Percentiles rank a stretch among this genome's conserved stretches.
These are phyloP conservation scores for Yarrowia sp. DNA, from an alignment of 805 yeast species.

Conservation along the genomic window DNA sequence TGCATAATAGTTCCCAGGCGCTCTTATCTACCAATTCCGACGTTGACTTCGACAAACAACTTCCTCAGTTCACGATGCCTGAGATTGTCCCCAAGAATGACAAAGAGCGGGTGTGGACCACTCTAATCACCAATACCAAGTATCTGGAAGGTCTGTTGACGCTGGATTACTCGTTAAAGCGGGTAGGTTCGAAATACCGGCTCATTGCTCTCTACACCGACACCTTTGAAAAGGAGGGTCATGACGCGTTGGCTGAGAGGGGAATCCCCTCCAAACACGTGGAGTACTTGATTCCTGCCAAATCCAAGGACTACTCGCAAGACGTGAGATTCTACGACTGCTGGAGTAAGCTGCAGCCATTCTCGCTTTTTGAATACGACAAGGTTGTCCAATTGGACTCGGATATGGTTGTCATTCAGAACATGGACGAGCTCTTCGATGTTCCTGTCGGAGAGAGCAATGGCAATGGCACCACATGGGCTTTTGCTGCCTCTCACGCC, in stretches of 20 bases:
- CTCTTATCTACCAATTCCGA: neutral
- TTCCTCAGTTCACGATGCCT: neutral
- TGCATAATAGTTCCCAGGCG: neutral
- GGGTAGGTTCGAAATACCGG: slow-evolving; percentile 47
- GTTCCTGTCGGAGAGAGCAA: slow-evolving; percentile 40
- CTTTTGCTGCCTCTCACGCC: slow-evolving; percentile 58
- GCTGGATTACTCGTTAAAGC: slow-evolving; percentile 47
- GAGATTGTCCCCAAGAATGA: neutral
- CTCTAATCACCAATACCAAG: slow-evolving; percentile 51
- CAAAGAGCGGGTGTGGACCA: slow-evolving; percentile 47
- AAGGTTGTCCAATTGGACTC: slow-evolving; percentile 55
- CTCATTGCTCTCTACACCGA: slow-evolving; percentile 54
- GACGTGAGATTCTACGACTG: slow-evolving; percentile 58
- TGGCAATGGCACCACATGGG: slow-evolving; percentile 29
- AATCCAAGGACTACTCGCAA: slow-evolving; percentile 45
- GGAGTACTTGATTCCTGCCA: slow-evolving; percentile 45
- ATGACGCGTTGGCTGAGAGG: slow-evolving; percentile 41
- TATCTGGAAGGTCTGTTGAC: slow-evolving; percentile 53
- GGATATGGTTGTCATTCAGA: slow-evolving; percentile 55
- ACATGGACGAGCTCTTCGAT: slow-evolving; percentile 60
- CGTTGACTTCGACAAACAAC: neutral
- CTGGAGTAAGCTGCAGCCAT: slow-evolving; percentile 60
- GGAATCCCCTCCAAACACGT: slow-evolving; percentile 45
- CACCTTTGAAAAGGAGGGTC: slow-evolving; percentile 45
- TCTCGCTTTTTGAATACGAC: slow-evolving; percentile 49